These are phyloP conservation scores for Moricandia arvensis DNA, from an alignment of 345 rosid species.

Conservation along the genomic window DNA sequence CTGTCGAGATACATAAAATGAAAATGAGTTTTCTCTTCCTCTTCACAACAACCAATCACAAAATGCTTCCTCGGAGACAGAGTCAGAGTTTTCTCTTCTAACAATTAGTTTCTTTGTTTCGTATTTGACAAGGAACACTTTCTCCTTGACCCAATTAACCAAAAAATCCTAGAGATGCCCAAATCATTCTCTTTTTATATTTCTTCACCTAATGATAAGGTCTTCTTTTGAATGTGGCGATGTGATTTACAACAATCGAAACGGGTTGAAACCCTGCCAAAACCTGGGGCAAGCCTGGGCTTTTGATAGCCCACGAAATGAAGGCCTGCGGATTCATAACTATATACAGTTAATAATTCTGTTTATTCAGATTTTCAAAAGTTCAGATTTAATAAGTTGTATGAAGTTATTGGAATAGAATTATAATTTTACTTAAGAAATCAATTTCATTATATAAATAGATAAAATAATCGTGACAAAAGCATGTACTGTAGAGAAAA, in stretches of 20 bases:
- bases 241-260: too few relatives aligned
- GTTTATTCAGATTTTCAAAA: not conserved
- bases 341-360: not conserved
- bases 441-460: too few relatives aligned
- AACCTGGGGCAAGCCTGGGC: not conserved
- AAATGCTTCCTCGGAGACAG: constrained; percentile 5
- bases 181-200: not conserved
- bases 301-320: not conserved
- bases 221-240: too few relatives aligned
- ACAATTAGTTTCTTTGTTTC: constrained; percentile 22
- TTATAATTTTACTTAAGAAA: not conserved
- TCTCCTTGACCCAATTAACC: constrained; percentile 20
- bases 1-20: not conserved
- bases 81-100: constrained; percentile 18
- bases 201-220: not conserved
- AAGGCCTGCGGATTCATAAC: not conserved
- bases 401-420: not conserved
- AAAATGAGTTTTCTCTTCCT: constrained; percentile 7
- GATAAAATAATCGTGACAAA: not conserved
- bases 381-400: not conserved
- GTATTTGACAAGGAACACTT: constrained; percentile 5
- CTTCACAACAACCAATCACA: constrained; percentile 4
- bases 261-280: not conserved
- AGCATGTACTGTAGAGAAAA: not conserved
- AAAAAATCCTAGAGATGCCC: constrained; percentile 11